Base-by-base conservation (phyloP, 2,329 filamentous ascomycete species). In the Dryadomyces quercivorus region DNA sequence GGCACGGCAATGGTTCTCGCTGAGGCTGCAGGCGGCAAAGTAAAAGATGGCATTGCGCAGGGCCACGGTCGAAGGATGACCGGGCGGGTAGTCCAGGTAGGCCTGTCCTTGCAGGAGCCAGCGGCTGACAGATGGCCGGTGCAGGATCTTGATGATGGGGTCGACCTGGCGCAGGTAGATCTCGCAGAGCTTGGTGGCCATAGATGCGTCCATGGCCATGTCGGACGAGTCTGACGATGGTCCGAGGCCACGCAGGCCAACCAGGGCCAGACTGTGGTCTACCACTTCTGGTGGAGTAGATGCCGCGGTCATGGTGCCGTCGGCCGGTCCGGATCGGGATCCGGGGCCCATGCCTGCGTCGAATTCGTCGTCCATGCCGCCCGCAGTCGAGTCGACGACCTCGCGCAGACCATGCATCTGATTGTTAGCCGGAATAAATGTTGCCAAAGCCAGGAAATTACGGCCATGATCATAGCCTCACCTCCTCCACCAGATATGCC, bases 61-160 rank as follows among this genome's bases (percentile, higher is more conserved):
- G 1, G 55, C 52, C 5, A 4, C 20, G 2, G 34, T n/a, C 10
- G 60, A 58, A 5, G 53, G 4, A 48, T 64, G 60, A 9, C 53
- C 56, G 2, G 36, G 5, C 5, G 61, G 59, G 34, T 65, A 64
- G 9, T 55, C 57, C 2, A 66, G 51, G 47, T 66, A 66, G 1
- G 20, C 20, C 15, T 59, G n/a, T 0, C 57, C 60, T 0, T 59
- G 50, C 22, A 64, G 7, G 55, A 66, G 60, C 51, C 55, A 62
- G 13, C 52, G 59, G 4, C 43, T 46, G 4, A 63, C 15, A 0
- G 61, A 61, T 0, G 61, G 61, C 2, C 57, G 57, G 48, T 63
- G 61, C 3, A 64, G 56, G 6, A 64, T 52, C 47, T 63, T 63
- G 51, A 63, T 55, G 50, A 64, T 57, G 3, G 61, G 62, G 20